Evolutionary conservation across 202 grass and related monocot species (phyloP), one percentile per base, ranked within the genome.

Genomic region (Carex arenaria): DNA sequence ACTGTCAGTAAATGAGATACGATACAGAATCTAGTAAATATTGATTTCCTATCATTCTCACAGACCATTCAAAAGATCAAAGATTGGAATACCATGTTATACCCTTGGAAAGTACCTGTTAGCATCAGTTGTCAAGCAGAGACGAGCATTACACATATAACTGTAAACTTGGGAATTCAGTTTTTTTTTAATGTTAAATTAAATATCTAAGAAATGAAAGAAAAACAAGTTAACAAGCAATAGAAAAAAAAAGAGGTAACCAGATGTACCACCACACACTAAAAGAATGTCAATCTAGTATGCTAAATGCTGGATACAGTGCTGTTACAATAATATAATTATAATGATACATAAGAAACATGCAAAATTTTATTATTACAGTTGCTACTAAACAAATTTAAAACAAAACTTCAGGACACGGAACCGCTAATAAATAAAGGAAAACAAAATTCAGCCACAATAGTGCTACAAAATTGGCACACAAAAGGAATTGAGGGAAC

Each of bases 281-380:
- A 34, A 42, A 40, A 42, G 17, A 68, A 68, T 68, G 65, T 42
- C 31, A 68, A n/a, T 18, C 15, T 68, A 20, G 38, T 69, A 43
- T 69, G 34, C 67, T 68, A 68, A 68, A 42, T 68, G 15, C 3
- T 56, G 51, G 57, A 56, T 28, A 77, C 12, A 10, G 15, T 22
- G 30, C 32, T 80, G 65, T 49, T 26, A 81, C 61, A 64, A 81
- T 81, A 77, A 52, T 77, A 77, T 17, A 77, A 22, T 77, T 32
- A 31, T 81, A 82, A 67, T 32, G 51, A 82, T 67, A 82, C 42
- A 82, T n/a, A 64, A 82, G 64, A 82, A 61, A 26, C 64, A 45
- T 10, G 62, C 9, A 54, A 82, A 52, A 14, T 36, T 68, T 34
- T 34, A 66, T 74, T 74, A 52, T 53, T 82, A 69, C 54, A 61